These are phyloP conservation scores for Diaporthe sp. DNA, from an alignment of 2,329 filamentous ascomycete species.

Conservation along the genomic window DNA sequence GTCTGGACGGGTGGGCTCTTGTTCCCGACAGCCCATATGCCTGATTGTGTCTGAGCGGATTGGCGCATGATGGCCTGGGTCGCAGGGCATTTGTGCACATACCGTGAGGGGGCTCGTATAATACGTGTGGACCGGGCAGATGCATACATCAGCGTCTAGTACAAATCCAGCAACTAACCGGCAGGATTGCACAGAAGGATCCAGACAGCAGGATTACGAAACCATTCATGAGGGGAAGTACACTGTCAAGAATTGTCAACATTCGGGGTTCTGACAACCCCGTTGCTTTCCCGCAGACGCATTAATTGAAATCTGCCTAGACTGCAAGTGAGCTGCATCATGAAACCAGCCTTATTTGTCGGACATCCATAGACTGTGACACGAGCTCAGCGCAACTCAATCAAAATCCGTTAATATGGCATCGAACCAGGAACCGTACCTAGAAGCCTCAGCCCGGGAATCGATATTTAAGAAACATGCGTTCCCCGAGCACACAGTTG, in stretches of 20 bases:
- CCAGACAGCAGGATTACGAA: not conserved
- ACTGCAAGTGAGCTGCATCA: not conserved
- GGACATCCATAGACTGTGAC: no score
- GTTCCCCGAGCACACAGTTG: constrained; percentile 39
- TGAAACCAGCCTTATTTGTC: not conserved
- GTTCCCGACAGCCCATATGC: no score
- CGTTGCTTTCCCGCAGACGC: not conserved
- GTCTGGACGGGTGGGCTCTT: no score
- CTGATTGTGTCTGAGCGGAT: no score
- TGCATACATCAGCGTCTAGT: not conserved
- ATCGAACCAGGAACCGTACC: constrained; percentile 1
- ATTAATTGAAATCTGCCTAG: not conserved
- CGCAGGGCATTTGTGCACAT: not conserved
- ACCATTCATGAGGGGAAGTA: not conserved
- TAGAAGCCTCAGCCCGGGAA: constrained; percentile 33
- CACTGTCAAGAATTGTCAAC: not conserved
- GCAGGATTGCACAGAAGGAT: not conserved
- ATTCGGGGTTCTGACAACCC: not conserved
- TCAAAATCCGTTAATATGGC: not conserved
- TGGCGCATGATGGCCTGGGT: no score
- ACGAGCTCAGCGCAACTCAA: not conserved
- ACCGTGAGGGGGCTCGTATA: not conserved
- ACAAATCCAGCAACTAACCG: not conserved
- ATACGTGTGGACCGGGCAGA: not conserved
- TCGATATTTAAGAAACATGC: constrained; percentile 35